Percentiles rank a stretch among this genome's conserved stretches.
Evolutionary conservation across 2,329 filamentous ascomycete species (phyloP).

Genomic region (Neopestalotiopsis sp.): DNA sequence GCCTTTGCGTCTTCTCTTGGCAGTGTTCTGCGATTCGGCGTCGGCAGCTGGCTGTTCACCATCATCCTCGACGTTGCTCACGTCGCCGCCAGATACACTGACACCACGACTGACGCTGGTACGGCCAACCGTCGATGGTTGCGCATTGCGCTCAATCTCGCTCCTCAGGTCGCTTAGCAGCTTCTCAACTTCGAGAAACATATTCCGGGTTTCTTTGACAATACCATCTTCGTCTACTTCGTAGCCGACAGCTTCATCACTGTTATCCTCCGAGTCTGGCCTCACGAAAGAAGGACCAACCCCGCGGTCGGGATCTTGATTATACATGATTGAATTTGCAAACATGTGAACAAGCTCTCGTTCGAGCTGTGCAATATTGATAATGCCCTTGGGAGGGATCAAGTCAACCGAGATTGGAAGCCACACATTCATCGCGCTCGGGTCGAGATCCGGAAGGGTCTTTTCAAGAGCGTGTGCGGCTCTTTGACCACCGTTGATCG

Average conservation of each 20-base stretch:
- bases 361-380: constrained; percentile 91
- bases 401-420: constrained; percentile 77
- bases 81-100: constrained; percentile 44
- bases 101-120: constrained; percentile 33
- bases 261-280: constrained; percentile 41
- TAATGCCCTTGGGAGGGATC: constrained; percentile 84
- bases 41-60: constrained; percentile 51
- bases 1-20: constrained; percentile 36
- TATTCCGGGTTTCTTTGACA: constrained; percentile 84
- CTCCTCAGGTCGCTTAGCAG: constrained; percentile 77
- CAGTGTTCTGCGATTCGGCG: constrained; percentile 30
- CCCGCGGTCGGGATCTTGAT: constrained; percentile 77
- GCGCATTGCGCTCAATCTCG: constrained; percentile 59
- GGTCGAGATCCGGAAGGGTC: constrained; percentile 64
- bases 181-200: constrained; percentile 87
- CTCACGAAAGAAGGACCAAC: constrained; percentile 67
- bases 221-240: constrained; percentile 82
- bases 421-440: constrained; percentile 61
- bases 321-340: constrained; percentile 98
- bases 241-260: constrained; percentile 57
- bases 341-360: constrained; percentile 96
- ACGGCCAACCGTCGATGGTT: constrained; percentile 36
- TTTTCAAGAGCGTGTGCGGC: constrained; percentile 65
- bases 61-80: constrained; percentile 52
- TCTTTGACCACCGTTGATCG: constrained; percentile 75